A percentile compares a stretch with the other conserved stretches of the same genome.
phyloP scores from a whole-genome alignment of 768 basidiomycete genomes.

The Psilocybe cyanescens region DNA sequence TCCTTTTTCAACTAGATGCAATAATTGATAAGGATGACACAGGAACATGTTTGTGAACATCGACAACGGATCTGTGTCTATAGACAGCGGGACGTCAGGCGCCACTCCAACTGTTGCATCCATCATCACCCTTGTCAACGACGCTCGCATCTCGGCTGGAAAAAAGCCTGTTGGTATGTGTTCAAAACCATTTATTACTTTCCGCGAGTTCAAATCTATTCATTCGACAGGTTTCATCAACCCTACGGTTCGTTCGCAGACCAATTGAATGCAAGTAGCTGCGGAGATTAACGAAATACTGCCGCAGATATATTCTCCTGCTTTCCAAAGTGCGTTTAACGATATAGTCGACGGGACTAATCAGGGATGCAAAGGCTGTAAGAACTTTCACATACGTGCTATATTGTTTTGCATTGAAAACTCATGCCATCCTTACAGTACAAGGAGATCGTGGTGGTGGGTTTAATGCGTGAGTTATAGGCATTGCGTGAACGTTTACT shows the following conservation, averaged over 20 bases:
- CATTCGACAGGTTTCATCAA: conserved; percentile 42
- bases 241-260: conserved; percentile 33
- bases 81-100: conserved; percentile 46
- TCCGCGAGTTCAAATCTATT: not conserved
- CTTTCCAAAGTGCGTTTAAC: conserved; percentile 40
- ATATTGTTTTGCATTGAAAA: not conserved
- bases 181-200: conserved; percentile 23
- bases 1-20: not conserved
- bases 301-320: conserved; percentile 24
- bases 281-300: conserved; percentile 23
- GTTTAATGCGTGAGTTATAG: conserved; percentile 36
- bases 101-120: conserved; percentile 40
- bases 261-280: not conserved
- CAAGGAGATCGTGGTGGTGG: conserved; percentile 35
- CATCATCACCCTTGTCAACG: conserved; percentile 56
- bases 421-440: conserved; percentile 22
- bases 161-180: conserved; percentile 46
- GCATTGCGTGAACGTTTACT: too few relatives aligned
- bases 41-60: conserved; percentile 21
- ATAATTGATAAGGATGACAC: not conserved
- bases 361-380: conserved; percentile 48
- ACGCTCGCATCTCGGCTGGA: conserved; percentile 44
- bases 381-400: conserved; percentile 8
- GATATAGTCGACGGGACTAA: conserved; percentile 43
- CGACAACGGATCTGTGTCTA: conserved; percentile 18